Base-by-base conservation (phyloP, 176 grass and related monocot genomes). In the Eremochloa ophiuroides region DNA sequence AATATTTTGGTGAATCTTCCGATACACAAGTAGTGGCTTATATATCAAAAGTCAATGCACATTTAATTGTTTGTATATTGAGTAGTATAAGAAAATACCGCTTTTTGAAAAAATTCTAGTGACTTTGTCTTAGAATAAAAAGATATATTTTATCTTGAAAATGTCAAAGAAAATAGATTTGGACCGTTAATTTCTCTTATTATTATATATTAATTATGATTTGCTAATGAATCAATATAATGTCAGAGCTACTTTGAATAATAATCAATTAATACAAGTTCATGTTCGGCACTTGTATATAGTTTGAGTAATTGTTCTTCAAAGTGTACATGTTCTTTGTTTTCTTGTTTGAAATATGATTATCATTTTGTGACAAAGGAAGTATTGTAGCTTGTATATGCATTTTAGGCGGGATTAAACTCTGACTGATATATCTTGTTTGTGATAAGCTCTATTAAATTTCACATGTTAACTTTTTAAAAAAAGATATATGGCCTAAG, bases 181-280 rank as follows among this genome's bases (percentile, higher is more conserved):
- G 8, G n/a, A 55, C 8, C 2, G 10, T n/a, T 9, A 55, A 1
- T 53, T 22, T 6, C 0, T 22, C n/a, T n/a, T n/a, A 0, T 8
- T 53, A n/a, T 9, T 22, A 53, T 53, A 53, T 22, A 53, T 51
- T 51, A 0, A n/a, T n/a, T n/a, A n/a, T 23, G 2, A 55, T 55
- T 55, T 55, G 1, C 51, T 23, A 55, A 55, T 10, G 51, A 23
- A 55, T 55, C 51, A 23, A 23, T 55, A 2, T 23, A 55, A 10
- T n/a, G 2, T 55, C 22, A 56, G 4, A 23, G 2, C 4, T 3
- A 7, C 0, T 55, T 53, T 55, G 20, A 55, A 55, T n/a, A 53
- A 6, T 20, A 22, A 50, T 51, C 48, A 17, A 20, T 20, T n/a
- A 20, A 53, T 53, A 53, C 50, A n/a, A 55, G 50, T n/a, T n/a